Evolutionary conservation across 352 stramenopile species (phyloP).

Genomic region (Saprolegnia diclina): DNA sequence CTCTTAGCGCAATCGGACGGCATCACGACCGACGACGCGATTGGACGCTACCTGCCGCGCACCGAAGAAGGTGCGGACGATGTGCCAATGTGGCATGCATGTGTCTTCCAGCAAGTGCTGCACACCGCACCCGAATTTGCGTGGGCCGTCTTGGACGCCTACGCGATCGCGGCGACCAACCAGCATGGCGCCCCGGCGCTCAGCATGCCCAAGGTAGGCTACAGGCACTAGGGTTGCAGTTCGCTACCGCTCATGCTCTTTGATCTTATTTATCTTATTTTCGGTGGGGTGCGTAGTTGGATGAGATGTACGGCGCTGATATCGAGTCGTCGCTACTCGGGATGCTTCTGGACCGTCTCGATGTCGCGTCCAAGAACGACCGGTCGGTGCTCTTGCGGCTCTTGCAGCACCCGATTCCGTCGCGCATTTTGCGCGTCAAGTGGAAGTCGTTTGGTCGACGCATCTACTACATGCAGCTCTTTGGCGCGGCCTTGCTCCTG

Average conservation of each 20-base stretch:
- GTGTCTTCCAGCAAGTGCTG: conserved; percentile 7
- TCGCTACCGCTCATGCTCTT: too few relatives aligned
- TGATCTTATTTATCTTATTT: too few relatives aligned
- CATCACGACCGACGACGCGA: background rate
- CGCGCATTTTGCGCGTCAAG: conserved; percentile 8
- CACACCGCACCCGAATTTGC: conserved; percentile 9
- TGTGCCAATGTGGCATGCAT: conserved; percentile 11
- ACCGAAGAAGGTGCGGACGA: background rate
- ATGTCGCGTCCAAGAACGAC: background rate
- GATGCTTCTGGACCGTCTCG: background rate
- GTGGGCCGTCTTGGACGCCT: conserved; percentile 15
- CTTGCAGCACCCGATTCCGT: background rate
- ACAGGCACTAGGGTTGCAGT: too few relatives aligned
- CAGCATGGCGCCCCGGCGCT: too few relatives aligned
- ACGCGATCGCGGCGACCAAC: background rate
- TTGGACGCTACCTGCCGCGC: conserved; percentile 2
- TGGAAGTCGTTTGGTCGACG: conserved; percentile 18
- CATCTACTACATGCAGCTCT: conserved; percentile 15
- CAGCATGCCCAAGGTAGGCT: too few relatives aligned
- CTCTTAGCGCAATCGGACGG: conserved; percentile 5
- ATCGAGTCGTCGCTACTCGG: conserved; percentile 2
- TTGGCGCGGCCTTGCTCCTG: conserved; percentile 10
- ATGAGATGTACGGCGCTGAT: conserved; percentile 16
- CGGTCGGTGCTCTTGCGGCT: background rate
- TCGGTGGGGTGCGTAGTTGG: background rate